Evolutionary conservation across 83 land plant genomes (phyloP), one percentile per base, ranked within the genome.

Genomic region (Picea abies): DNA sequence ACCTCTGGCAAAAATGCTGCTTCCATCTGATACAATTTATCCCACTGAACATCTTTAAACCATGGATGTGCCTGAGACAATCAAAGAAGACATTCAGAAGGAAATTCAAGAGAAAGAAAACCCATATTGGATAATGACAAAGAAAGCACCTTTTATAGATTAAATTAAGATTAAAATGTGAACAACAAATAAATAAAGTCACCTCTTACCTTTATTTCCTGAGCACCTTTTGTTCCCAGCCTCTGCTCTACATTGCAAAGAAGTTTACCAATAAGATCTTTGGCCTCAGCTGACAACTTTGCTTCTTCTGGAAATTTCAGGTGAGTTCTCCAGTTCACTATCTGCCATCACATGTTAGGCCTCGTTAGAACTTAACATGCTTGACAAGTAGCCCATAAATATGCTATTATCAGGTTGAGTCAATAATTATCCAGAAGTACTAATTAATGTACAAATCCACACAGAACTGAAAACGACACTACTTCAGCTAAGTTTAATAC

Each of bases 1-100:
- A 95, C 97, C 79, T 95, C 95, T 26, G 97, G 97, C 82, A 91
- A 87, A 83, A 90, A 95, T 60, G 97, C 97, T 79, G 97, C 97
- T 83, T 91, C 88, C 91, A 93, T 93, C 76, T 91, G 86, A 84
- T 95, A 95, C 49, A 95, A 72, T 44, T 83, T 90, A 32, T 95
- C 93, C 97, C 97, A 95, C 49, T 90, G 86, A 81, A 91, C n/a
- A 35, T 91, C 93, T 81, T 86, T 82, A 85, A 95, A 95, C 97
- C 97, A 95, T 44, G 92, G 90, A 62, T 95, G 97, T 52, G 89
- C 92, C 97, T 95, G 86, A 47, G 83, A 77, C 65, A 26, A 29
- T 41, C 81, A 26, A 79, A 29, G 19, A 22, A 79, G 26, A 79
- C 14, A 19, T 9, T 79, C 10, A 26, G 41, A 79, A 4, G 1